Evolutionary conservation across 2,329 filamentous ascomycete genomes (phyloP).

Genomic region (Diaporthe velutina): DNA sequence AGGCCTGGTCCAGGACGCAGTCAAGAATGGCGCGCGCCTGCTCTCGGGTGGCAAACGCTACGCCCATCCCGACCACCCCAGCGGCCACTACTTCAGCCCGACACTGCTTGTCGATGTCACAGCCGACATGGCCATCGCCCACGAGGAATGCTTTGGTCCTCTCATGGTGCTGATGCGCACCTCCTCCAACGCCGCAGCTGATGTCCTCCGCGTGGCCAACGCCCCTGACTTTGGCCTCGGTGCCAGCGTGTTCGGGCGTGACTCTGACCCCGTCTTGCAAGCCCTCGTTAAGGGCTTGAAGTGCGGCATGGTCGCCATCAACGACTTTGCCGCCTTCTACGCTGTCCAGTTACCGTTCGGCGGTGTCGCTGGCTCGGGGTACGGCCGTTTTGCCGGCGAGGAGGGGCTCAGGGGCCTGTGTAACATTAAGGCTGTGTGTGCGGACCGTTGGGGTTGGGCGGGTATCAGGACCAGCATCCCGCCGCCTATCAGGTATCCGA

Average conservation of each 20-base stretch:
- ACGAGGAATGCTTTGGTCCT: constrained; percentile 93
- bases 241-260: constrained; percentile 85
- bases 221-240: constrained; percentile 88
- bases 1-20: constrained; percentile 80
- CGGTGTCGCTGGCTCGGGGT: constrained; percentile 88
- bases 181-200: constrained; percentile 65
- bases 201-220: constrained; percentile 85
- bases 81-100: constrained; percentile 91
- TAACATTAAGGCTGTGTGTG: constrained; percentile 88
- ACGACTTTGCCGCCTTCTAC: constrained; percentile 95
- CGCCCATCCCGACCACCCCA: constrained; percentile 78
- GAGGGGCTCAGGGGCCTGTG: constrained; percentile 89
- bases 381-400: constrained; percentile 91
- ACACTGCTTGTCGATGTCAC: constrained; percentile 94
- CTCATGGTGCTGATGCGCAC: constrained; percentile 89
- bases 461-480: constrained; percentile 84
- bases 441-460: constrained; percentile 75
- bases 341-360: constrained; percentile 96
- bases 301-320: constrained; percentile 92
- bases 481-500: constrained; percentile 83
- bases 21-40: constrained; percentile 82
- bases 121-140: constrained; percentile 85
- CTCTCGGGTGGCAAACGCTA: constrained; percentile 83
- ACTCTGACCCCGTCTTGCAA: constrained; percentile 70
- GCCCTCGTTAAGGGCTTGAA: constrained; percentile 77